Evolutionary conservation across 1,284 basidiomycete genomes (phyloP), one percentile per base, ranked within the genome.

Genomic region (Cutaneotrichosporon sp.): DNA sequence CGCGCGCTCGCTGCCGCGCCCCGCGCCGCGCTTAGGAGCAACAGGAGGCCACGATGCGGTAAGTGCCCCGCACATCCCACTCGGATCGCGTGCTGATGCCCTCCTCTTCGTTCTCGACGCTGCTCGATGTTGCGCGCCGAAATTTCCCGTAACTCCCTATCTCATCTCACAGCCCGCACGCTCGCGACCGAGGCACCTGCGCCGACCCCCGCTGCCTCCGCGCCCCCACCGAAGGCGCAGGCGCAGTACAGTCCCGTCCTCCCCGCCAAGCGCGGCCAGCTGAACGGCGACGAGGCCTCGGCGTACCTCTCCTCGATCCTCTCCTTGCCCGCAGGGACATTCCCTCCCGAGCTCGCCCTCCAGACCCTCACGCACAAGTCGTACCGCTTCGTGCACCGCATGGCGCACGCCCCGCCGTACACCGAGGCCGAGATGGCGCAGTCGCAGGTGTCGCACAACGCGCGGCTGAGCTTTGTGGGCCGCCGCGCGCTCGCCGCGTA

Each of bases 341-440:
- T 80, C 68, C 69, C 77, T n/a, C 73, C 73, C 2, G 54, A 63
- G 29, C 71, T 79, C 36, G 73, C 78, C 9, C 70, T 80, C 27
- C 77, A 79, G 60, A 74, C 76, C 56, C 67, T 79, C 49, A 79
- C 78, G 8, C 79, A 80, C 65, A 79, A 79, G 72, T 75, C 72
- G 45, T 80, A 74, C 62, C 72, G 74, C 25, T 73, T 71, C 58
- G 70, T 69, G 18, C 75, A 78, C 53, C 65, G 70, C 27, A 60
- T 76, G 38, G 49, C 61, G 18, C 62, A 66, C 59, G 51, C 63
- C 22, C 64, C 60, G 50, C 61, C 61, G 3, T 60, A 62, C 56
- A 60, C 49, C 31, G 56, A 56, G 33, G 58, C 34, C 29, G 63
- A 67, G 59, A 24, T 55, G 14, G 60, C 58, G 20, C 58, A 60